phyloP scores from a whole-genome alignment of 176 grass and related monocot genomes.

The Lolium rigidum region DNA sequence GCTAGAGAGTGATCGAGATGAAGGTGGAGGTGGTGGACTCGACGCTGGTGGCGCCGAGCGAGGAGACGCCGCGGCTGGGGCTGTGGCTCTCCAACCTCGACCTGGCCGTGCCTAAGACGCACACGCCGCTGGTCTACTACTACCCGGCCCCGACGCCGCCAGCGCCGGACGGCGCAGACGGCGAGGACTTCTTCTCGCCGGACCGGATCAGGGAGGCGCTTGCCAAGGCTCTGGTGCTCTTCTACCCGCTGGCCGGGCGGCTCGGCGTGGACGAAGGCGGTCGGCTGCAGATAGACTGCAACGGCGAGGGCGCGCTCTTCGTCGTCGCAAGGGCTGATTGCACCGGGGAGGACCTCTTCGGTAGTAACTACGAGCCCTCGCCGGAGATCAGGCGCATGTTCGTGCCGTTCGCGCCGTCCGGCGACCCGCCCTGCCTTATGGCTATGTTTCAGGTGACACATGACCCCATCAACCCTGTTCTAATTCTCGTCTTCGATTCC shows the following conservation, averaged over 20 bases:
- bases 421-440: conserved; percentile 32
- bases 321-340: conserved; percentile 41
- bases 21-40: conserved; percentile 47
- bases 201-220: conserved; percentile 45
- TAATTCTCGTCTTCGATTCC: not conserved
- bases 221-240: conserved; percentile 39
- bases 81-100: conserved; percentile 59
- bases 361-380: conserved; percentile 30
- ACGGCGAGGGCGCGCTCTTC: conserved; percentile 56
- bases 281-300: conserved; percentile 51
- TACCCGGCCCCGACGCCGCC: conserved; percentile 39
- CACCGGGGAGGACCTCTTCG: conserved; percentile 19
- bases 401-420: conserved; percentile 38
- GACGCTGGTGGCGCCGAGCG: conserved; percentile 39
- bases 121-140: conserved; percentile 53
- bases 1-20: not conserved
- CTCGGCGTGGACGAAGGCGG: conserved; percentile 6
- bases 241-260: conserved; percentile 59
- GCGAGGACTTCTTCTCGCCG: conserved; percentile 20
- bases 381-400: conserved; percentile 40
- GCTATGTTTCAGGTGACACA: conserved; percentile 39
- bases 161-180: not conserved
- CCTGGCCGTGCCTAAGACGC: conserved; percentile 32
- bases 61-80: not conserved
- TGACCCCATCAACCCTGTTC: not conserved